Percentiles rank a stretch among this genome's conserved stretches.
Conservation (phyloP, 352 stramenopile species). For the Globisporangium cylindrosporum region DNA sequence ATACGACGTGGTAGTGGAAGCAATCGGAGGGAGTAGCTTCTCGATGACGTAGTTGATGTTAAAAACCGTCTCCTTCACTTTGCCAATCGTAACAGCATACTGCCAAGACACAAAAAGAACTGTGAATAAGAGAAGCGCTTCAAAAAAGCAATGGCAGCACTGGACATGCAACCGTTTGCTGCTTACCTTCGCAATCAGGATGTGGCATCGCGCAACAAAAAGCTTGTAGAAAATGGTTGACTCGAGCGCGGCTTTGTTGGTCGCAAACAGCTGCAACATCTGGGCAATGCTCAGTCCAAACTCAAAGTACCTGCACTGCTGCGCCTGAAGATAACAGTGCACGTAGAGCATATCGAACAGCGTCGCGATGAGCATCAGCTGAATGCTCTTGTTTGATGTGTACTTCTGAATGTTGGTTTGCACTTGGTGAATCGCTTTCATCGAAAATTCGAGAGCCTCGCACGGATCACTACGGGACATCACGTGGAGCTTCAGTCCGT, state of each 20-base stretch:
- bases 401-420: conserved; percentile 52
- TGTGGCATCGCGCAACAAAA: conserved; percentile 54
- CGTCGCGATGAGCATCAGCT: conserved; percentile 47
- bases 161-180: not conserved
- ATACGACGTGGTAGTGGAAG: conserved; percentile 29
- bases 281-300: conserved; percentile 59
- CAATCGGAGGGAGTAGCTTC: conserved; percentile 40
- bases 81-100: conserved; percentile 61
- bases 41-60: conserved; percentile 58
- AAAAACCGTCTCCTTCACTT: conserved; percentile 39
- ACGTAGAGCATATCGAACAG: conserved; percentile 71
- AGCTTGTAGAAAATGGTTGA: conserved; percentile 44
- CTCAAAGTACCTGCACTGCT: conserved; percentile 66
- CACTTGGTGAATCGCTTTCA: conserved; percentile 43
- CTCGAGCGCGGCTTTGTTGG: conserved; percentile 44
- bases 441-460: conserved; percentile 45
- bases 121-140: not conserved
- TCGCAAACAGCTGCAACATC: conserved; percentile 53
- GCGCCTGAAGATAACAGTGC: conserved; percentile 51
- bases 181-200: conserved; percentile 66
- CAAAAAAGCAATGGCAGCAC: not conserved
- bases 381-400: conserved; percentile 27
- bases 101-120: conserved; percentile 17
- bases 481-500: conserved; percentile 40
- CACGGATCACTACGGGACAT: conserved; percentile 40